A percentile compares a stretch with the other conserved stretches of the same genome.
Conservation (phyloP, 371 early-diverging fungal species). For the Parasitella parasitica region DNA sequence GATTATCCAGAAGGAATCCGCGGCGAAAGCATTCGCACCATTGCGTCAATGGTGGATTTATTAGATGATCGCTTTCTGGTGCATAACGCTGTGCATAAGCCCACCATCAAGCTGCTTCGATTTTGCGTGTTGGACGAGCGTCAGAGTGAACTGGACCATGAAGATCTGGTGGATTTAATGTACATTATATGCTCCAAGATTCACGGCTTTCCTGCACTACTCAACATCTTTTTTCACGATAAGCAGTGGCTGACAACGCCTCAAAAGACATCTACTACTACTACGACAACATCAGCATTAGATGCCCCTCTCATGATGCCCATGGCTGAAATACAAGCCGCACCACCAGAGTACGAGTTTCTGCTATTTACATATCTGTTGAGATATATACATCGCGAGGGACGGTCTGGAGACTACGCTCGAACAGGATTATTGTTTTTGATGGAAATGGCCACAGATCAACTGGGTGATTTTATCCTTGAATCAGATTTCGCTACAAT, state of each 20-base stretch:
- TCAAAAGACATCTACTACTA: conserved; percentile 32
- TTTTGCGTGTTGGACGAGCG: conserved; percentile 63
- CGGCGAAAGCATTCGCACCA: conserved; percentile 78
- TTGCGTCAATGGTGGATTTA: conserved; percentile 81
- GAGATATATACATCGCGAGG: conserved; percentile 85
- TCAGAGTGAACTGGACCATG: conserved; percentile 70
- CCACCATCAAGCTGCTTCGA: conserved; percentile 77
- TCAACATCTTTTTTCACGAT: conserved; percentile 91
- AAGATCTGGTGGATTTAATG: conserved; percentile 85
- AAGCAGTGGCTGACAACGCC: conserved; percentile 73
- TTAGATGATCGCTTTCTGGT: conserved; percentile 87
- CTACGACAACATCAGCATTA: not conserved
- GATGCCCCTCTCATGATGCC: not conserved
- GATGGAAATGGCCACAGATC: conserved; percentile 78
- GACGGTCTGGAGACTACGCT: conserved; percentile 86
- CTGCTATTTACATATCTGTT: conserved; percentile 83
- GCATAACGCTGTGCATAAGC: conserved; percentile 87
- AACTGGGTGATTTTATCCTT: conserved; percentile 77
- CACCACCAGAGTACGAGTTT: conserved; percentile 72
- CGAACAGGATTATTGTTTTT: conserved; percentile 87
- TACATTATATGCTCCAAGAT: conserved; percentile 91
- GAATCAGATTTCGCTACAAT: conserved; percentile 82
- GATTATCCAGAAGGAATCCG: conserved; percentile 87
- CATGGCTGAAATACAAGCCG: conserved; percentile 20
- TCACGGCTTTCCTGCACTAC: conserved; percentile 82